These are phyloP conservation scores for Trypethelium eluteriae DNA, from an alignment of 495 filamentous ascomycete genomes.

Conservation along the genomic window DNA sequence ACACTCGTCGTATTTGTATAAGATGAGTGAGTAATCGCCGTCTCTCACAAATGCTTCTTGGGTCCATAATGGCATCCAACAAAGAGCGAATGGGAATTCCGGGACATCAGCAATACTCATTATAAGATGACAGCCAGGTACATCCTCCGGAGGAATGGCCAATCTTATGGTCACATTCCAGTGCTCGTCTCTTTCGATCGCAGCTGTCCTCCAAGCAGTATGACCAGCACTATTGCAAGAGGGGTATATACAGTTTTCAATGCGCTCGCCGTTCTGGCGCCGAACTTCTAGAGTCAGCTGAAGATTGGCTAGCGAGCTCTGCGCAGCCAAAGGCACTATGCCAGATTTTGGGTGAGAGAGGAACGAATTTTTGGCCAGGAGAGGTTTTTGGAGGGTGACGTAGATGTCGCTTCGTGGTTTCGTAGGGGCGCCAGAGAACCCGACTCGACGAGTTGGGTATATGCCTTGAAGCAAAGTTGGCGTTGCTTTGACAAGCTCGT, in stretches of 20 bases:
- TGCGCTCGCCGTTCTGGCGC: slow-evolving; percentile 62
- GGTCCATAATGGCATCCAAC: slow-evolving; percentile 91
- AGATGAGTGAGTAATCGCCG: slow-evolving; percentile 67
- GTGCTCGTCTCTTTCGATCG: slow-evolving; percentile 62
- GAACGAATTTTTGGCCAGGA: slow-evolving; percentile 65
- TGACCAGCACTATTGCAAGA: slow-evolving; percentile 66
- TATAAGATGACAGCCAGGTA: slow-evolving; percentile 76
- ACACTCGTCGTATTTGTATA: slow-evolving; percentile 83
- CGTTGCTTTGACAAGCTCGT: slow-evolving; percentile 70
- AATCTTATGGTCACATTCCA: slow-evolving; percentile 88
- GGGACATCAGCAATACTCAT: slow-evolving; percentile 82
- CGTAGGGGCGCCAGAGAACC: slow-evolving; percentile 88
- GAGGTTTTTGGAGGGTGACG: slow-evolving; percentile 68
- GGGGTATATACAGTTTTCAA: slow-evolving; percentile 79
- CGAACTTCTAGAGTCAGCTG: slow-evolving; percentile 88
- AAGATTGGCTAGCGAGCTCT: slow-evolving; percentile 60
- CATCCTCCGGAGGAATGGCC: slow-evolving; percentile 69
- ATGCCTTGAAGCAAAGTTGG: slow-evolving; percentile 82
- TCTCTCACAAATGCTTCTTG: slow-evolving; percentile 85
- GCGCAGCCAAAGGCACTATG: slow-evolving; percentile 57
- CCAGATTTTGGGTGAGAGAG: slow-evolving; percentile 73
- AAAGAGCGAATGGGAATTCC: slow-evolving; percentile 76
- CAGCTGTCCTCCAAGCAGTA: slow-evolving; percentile 82
- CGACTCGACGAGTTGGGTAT: slow-evolving; percentile 72
- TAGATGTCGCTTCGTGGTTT: slow-evolving; percentile 90